Evolutionary conservation across 306 rosid genomes (phyloP), one percentile per base, ranked within the genome.

Genomic region (Purshia tridentata): DNA sequence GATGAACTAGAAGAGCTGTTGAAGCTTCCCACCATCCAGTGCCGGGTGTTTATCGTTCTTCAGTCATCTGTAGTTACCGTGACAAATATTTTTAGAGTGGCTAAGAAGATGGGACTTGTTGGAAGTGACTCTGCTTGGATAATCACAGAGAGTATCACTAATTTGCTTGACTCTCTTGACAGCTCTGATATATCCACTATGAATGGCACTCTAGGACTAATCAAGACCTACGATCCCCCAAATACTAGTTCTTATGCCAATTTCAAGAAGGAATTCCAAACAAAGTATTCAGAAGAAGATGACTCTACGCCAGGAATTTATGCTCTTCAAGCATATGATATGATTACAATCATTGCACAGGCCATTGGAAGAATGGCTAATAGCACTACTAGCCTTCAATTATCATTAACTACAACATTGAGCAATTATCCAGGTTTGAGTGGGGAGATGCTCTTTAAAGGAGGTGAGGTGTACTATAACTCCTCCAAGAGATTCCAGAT

Each of bases 121-220:
- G 83, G 65, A 40, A 81, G 56, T 45, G 88, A 78, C 0, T 83
- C 96, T 11, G 86, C 71, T 77, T 91, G 95, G 97, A 87, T 89
- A 57, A 40, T 89, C 46, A 69, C 92, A 13, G 95, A 89, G 78
- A 79, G 86, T 47, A 65, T 84, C 52, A 76, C 90, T 2, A 86
- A 85, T 83, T 58, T 76, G 19, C 64, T 91, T n/a, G 86, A 82
- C 76, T 79, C 78, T 12, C 72, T 81, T 66, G 76, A 77, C 23
- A 78, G 72, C 67, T 42, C 85, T n/a, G 68, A 70, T 35, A 80
- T 83, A 56, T 86, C 89, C 66, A 72, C 72, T 19, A 87, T 86
- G 92, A 76, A 81, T 72, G 97, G 92, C 61, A 74, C 89, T 51
- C 70, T 91, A 56, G 97, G 95, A 77, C 13, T 76, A 88, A 85